Evolutionary conservation across 2,329 filamentous ascomycete genomes (phyloP).

Genomic region (Metarhizium sp.): DNA sequence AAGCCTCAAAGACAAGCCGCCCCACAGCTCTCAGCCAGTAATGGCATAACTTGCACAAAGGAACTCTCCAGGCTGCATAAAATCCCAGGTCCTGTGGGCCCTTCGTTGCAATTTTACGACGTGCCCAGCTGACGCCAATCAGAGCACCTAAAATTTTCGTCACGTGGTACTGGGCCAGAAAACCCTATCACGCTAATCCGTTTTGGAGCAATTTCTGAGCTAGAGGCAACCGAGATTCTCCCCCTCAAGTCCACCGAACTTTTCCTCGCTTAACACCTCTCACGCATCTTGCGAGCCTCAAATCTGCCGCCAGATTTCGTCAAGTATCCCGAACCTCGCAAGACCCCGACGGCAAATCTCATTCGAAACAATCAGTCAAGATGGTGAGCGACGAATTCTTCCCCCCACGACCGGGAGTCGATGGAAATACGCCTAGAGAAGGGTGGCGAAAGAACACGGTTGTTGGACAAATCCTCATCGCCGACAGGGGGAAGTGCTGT

Average conservation of each 20-base stretch:
- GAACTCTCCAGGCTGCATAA: constrained; percentile 7
- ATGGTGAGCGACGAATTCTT: constrained; percentile 49
- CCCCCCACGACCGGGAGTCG: constrained; percentile 8
- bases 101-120: background rate
- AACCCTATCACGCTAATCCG: constrained; percentile 30
- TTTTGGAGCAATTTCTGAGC: constrained; percentile 28
- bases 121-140: constrained; percentile 11
- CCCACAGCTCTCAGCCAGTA: background rate
- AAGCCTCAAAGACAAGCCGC: background rate
- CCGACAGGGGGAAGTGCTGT: constrained; percentile 11
- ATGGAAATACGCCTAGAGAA: constrained; percentile 11
- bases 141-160: constrained; percentile 6
- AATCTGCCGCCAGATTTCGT: constrained; percentile 49
- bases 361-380: constrained; percentile 48
- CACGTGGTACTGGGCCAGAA: constrained; percentile 27
- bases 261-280: constrained; percentile 38
- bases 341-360: constrained; percentile 30
- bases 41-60: constrained; percentile 7
- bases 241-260: constrained; percentile 34
- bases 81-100: constrained; percentile 1
- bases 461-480: constrained; percentile 8
- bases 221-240: constrained; percentile 22
- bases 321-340: constrained; percentile 39
- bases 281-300: constrained; percentile 40
- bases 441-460: background rate